Evolutionary conservation across 108 stramenopile genomes (phyloP).

Genomic region (Stephanodiscus triporus): DNA sequence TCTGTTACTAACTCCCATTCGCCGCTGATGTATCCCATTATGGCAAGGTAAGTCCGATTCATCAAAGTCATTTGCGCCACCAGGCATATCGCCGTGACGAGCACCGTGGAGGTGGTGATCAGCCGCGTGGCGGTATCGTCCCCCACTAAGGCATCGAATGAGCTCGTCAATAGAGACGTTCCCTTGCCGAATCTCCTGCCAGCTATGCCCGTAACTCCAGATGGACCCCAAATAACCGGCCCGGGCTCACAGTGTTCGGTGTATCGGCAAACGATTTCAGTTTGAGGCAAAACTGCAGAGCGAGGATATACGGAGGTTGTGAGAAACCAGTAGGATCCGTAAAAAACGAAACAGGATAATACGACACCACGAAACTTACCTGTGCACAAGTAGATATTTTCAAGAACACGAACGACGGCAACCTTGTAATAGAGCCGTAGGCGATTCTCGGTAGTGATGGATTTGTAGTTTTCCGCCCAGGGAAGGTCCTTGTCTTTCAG

Average conservation of each 20-base stretch:
- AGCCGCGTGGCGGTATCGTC: conserved; percentile 49
- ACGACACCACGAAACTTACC: neutral
- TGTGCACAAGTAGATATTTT: conserved; percentile 53
- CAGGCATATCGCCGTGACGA: conserved; percentile 50
- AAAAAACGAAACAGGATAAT: neutral
- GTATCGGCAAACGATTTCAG: conserved; percentile 54
- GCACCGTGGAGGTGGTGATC: conserved; percentile 49
- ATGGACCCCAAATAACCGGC: conserved; percentile 54
- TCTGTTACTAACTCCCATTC: conserved; percentile 66
- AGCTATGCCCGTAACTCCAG: conserved; percentile 56
- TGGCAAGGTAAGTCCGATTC: conserved; percentile 72
- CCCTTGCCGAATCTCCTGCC: conserved; percentile 44
- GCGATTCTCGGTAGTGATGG: conserved; percentile 70
- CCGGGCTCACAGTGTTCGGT: conserved; percentile 69
- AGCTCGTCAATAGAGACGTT: conserved; percentile 21
- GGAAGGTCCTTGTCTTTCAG: conserved; percentile 54
- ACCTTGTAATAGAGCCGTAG: conserved; percentile 60
- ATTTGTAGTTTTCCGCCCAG: conserved; percentile 69
- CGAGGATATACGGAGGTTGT: neutral
- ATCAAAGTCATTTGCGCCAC: conserved; percentile 64
- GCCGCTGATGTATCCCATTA: conserved; percentile 70
- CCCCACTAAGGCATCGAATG: conserved; percentile 42
- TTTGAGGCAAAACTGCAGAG: conserved; percentile 56
- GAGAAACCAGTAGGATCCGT: neutral
- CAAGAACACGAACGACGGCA: conserved; percentile 53